phyloP scores from a whole-genome alignment of 192 early-diverging fungal genomes.

The Rhizophagus sp. region DNA sequence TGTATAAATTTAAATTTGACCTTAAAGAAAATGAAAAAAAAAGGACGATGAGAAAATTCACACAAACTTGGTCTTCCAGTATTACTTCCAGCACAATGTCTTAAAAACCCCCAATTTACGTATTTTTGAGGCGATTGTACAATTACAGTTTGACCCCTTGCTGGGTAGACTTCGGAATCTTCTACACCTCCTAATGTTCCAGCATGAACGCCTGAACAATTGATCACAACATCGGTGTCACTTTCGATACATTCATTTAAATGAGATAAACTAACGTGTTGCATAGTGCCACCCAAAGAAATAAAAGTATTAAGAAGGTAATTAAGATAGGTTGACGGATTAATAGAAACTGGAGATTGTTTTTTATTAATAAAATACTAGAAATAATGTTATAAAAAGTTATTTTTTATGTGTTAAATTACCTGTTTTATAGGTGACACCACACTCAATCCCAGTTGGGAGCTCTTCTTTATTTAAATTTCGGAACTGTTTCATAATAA shows the following conservation, averaged over 20 bases:
- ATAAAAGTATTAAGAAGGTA: slow-evolving; percentile 59
- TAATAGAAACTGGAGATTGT: slow-evolving; percentile 51
- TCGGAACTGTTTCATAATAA: slow-evolving; percentile 38
- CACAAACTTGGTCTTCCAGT: slow-evolving; percentile 5
- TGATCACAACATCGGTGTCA: slow-evolving; percentile 63
- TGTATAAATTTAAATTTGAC: not conserved
- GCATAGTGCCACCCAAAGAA: slow-evolving; percentile 50
- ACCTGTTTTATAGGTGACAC: slow-evolving; percentile 63
- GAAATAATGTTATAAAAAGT: slow-evolving; percentile 1
- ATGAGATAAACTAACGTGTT: slow-evolving; percentile 38
- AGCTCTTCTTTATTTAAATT: slow-evolving; percentile 48
- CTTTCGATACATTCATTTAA: slow-evolving; percentile 50
- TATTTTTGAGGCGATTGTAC: slow-evolving; percentile 61
- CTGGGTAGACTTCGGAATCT: slow-evolving; percentile 71
- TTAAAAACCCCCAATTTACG: slow-evolving; percentile 50
- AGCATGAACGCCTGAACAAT: slow-evolving; percentile 79
- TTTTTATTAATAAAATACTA: not conserved
- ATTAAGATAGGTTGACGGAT: slow-evolving; percentile 63
- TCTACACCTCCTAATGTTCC: slow-evolving; percentile 67
- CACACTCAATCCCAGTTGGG: slow-evolving; percentile 55
- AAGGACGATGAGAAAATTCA: not conserved
- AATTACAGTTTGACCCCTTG: slow-evolving; percentile 79
- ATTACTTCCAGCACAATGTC: slow-evolving; percentile 31
- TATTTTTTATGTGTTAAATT: slow-evolving; percentile 27
- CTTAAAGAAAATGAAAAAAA: not conserved